Base-by-base conservation (phyloP, 2,329 filamentous ascomycete species). In the Clonostachys rhizophaga region DNA sequence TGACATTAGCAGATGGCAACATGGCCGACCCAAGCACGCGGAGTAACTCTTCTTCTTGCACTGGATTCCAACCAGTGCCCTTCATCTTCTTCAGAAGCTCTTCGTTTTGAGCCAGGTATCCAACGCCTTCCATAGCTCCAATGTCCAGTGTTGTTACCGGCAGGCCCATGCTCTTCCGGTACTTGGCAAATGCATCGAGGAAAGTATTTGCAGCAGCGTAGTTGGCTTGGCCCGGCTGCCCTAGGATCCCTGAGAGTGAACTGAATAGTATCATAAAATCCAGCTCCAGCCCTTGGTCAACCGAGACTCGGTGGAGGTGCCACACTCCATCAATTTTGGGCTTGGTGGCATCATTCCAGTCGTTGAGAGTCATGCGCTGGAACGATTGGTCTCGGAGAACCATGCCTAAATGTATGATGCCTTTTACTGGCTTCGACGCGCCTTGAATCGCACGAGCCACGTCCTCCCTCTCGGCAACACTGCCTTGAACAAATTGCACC, bases 71-170 rank as follows among this genome's bases (percentile, higher is more conserved):
- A 2, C 64, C 68, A 34, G 60, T 64, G 14, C 66, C 60, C 7
- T 54, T 49, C 5, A 71, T 56, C 9, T 63, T 46, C 3, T 52
- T 55, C 49, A 69, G 63, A n/a, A 71, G 59, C 4, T 65, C 66
- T 0, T 64, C 62, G 48, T 74, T 72, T 48, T 76, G 69, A 2
- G 74, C 72, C 3, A 79, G 60, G 54, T 78, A 78, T 4, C 75
- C 75, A 1, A 72, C 68, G 49, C 72, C 74, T 0, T 65, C 66
- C 10, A 84, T 69, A 2, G 70, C 69, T 0, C 77, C 78, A 13
- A 84, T 62, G 53, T 83, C 72, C 2, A 85, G 63, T 1, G 70
- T 70, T 0, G 72, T 66, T 20, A 71, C 74, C 4, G 70, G 62
- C 3, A 75, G 58, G 3, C 72, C 71, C 24, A 58, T 58, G 1